phyloP scores from a whole-genome alignment of 2,329 filamentous ascomycete species.

The Periconia digitata region DNA sequence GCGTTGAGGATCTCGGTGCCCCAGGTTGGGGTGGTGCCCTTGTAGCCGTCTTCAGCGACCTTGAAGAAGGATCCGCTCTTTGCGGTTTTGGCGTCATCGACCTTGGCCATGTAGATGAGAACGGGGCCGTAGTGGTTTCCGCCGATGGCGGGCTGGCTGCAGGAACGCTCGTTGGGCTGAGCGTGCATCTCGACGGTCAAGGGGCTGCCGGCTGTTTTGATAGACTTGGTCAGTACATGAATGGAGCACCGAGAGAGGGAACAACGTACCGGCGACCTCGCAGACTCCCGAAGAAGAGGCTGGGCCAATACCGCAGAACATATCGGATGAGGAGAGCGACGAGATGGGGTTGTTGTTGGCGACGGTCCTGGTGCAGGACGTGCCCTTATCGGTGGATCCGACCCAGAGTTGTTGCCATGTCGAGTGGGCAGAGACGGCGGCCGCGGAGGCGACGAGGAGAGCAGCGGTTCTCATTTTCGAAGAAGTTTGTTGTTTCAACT shows the following conservation, averaged over 20 bases:
- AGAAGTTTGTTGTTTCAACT: background rate
- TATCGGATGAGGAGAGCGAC: conserved; percentile 31
- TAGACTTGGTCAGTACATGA: background rate
- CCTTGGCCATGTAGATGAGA: conserved; percentile 43
- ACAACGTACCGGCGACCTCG: conserved; percentile 35
- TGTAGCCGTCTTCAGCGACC: conserved; percentile 41
- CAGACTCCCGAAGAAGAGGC: conserved; percentile 28
- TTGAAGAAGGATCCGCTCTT: conserved; percentile 39
- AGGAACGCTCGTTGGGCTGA: conserved; percentile 35
- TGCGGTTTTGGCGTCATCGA: conserved; percentile 36
- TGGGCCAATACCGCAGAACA: conserved; percentile 41
- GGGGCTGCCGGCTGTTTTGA: conserved; percentile 26
- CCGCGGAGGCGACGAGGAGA: conserved; percentile 35
- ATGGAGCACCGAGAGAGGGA: too few relatives aligned
- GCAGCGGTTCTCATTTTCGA: conserved; percentile 35
- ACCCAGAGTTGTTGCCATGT: conserved; percentile 45
- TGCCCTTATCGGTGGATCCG: conserved; percentile 33
- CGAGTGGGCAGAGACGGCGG: conserved; percentile 40
- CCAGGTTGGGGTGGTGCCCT: conserved; percentile 38
- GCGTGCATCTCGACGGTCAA: conserved; percentile 44
- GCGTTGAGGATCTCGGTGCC: conserved; percentile 43
- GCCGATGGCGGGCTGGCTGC: conserved; percentile 38
- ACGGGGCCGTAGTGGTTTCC: conserved; percentile 44
- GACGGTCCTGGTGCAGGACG: conserved; percentile 34
- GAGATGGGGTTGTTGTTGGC: conserved; percentile 39